Percentiles rank a stretch among this genome's conserved stretches.
Evolutionary conservation across 2,329 filamentous ascomycete species (phyloP).

Genomic region (Rhexocercosporidium sp.): DNA sequence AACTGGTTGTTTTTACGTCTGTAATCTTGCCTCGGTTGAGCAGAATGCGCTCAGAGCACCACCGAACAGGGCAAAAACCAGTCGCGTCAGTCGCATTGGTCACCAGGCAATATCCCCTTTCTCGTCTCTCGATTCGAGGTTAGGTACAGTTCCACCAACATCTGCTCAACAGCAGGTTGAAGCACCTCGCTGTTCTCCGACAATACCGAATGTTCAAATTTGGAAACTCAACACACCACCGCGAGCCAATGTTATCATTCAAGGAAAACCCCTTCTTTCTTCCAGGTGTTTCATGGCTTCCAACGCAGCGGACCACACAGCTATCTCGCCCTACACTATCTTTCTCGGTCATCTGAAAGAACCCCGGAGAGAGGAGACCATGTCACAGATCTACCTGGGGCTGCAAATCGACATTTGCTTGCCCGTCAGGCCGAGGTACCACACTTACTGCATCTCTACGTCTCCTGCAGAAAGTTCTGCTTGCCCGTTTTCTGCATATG

Average conservation of each 20-base stretch:
- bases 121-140: background rate
- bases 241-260: background rate
- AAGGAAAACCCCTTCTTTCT: background rate
- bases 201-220: background rate
- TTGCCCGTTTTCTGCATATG: background rate
- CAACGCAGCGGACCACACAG: background rate
- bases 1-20: background rate
- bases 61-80: background rate
- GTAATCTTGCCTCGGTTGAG: background rate
- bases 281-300: background rate
- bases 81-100: background rate
- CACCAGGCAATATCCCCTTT: background rate
- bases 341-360: background rate
- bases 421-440: background rate
- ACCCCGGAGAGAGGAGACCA: background rate
- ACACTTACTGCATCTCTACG: background rate
- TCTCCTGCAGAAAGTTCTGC: background rate
- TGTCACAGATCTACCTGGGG: background rate
- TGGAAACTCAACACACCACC: background rate
- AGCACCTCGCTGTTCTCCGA: background rate
- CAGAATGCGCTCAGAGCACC: background rate
- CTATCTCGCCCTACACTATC: background rate
- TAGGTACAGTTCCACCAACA: background rate
- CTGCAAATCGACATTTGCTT: background rate
- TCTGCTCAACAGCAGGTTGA: background rate